Base-by-base conservation (phyloP, 805 yeast species). In the Wickerhamia fluorescens region DNA sequence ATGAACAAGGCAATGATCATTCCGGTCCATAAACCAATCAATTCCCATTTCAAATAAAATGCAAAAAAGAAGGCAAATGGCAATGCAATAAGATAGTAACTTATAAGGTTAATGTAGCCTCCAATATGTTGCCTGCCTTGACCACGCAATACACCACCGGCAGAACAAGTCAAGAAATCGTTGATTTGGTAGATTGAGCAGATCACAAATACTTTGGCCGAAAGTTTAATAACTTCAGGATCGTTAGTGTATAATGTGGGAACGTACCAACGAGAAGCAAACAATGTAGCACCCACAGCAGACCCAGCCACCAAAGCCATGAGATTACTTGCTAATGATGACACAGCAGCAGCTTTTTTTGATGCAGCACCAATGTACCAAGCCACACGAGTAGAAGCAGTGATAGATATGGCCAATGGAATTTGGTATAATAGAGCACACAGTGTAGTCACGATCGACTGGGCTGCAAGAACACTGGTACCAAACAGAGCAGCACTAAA, bases 371-470 rank as follows among this genome's bases (percentile, higher is more conserved):
- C 92, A 32, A 82, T 68, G 38, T 65, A 78, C 65, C 83, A 78
- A 4, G 89, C 89, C 13, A 81, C 71, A 52, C 89, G 68, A 2
- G 89, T 80, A 8, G 86, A 75, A 0, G 82, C 72, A 4, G 88
- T 83, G 31, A 82, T 78, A 6, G 84, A 74, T 21, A 80, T 68
- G 10, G 87, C 85, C 47, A 82, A 78, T 14, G 88, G 88, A 4
- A 81, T 58, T 50, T 82, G 92, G 49, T 78, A 82, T 13, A 78
- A 61, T 29, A 82, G 50, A 1, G 78, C 74, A 32, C 82, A 77
- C 28, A 80, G 68, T 1, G 87, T 79, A 14, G 82, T 62, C 9
- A 80, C 69, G 30, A 81, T 78, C 2, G 83, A 73, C 53, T 81
- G 88, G 0, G 89, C 82, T 6, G 85, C 92, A 40, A 81, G 59